phyloP scores from a whole-genome alignment of 2,329 filamentous ascomycete genomes.

The Xylariaceae sp. region DNA sequence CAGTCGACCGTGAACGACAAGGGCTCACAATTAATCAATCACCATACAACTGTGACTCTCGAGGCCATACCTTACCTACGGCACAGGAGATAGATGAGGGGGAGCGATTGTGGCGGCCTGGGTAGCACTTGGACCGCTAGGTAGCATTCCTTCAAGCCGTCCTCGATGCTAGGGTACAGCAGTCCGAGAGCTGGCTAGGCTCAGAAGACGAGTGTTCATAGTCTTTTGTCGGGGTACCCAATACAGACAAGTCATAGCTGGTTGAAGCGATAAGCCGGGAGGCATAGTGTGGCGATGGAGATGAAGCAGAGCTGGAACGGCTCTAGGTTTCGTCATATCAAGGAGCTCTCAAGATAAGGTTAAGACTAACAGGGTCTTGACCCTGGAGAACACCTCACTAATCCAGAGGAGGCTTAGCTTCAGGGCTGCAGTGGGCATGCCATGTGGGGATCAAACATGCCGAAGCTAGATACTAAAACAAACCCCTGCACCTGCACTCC shows the following conservation, averaged over 20 bases:
- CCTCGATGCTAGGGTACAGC: neutral
- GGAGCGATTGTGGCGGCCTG: too few relatives aligned
- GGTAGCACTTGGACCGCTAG: conserved; percentile 16
- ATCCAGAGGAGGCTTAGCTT: conserved; percentile 32
- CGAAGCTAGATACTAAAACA: conserved; percentile 25
- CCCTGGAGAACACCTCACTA: conserved; percentile 17
- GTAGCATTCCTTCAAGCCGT: neutral
- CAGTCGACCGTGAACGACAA: conserved; percentile 19
- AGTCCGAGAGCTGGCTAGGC: conserved; percentile 8
- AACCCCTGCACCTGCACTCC: conserved; percentile 16
- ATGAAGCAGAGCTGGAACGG: conserved; percentile 58
- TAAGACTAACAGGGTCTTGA: conserved; percentile 33
- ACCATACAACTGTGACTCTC: too few relatives aligned
- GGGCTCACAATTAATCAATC: conserved; percentile 31
- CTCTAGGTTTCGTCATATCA: conserved; percentile 51
- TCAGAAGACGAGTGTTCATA: neutral
- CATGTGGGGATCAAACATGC: conserved; percentile 33
- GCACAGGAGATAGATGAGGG: neutral
- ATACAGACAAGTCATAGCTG: neutral
- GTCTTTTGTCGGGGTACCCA: neutral
- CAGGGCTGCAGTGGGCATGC: conserved; percentile 22
- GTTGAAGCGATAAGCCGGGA: conserved; percentile 20
- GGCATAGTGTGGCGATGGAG: conserved; percentile 40
- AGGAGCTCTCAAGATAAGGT: conserved; percentile 36
- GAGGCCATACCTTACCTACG: conserved; percentile 4